Percentiles rank a stretch among this genome's conserved stretches.
phyloP scores from a whole-genome alignment of 148 eudicot genomes.

The Chenopodium quinoa region DNA sequence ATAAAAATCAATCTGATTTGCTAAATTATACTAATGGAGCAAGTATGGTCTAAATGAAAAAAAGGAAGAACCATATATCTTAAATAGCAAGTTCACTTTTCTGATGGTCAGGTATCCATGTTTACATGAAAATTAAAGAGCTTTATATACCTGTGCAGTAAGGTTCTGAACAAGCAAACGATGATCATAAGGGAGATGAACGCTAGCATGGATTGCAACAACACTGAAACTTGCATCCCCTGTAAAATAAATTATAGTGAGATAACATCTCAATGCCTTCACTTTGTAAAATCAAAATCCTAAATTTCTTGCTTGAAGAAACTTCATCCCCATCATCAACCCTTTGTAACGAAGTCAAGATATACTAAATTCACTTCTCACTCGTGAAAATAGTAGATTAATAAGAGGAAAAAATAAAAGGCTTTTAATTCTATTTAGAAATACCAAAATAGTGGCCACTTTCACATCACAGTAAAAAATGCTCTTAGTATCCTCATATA shows the following conservation, averaged over 20 bases:
- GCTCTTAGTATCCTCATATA: not conserved
- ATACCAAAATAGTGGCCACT: not conserved
- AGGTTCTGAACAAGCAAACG: constrained; percentile 77
- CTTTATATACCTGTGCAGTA: constrained; percentile 63
- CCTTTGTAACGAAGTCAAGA: not conserved
- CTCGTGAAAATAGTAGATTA: not conserved
- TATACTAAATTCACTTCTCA: not conserved
- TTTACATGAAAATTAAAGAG: not conserved
- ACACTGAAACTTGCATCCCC: constrained; percentile 68
- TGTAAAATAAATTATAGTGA: constrained; percentile 23
- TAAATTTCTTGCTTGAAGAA: not conserved
- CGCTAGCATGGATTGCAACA: constrained; percentile 74
- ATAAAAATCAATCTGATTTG: not conserved
- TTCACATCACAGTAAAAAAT: not conserved
- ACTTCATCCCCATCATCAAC: not conserved
- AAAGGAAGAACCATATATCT: not conserved
- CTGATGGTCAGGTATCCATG: not conserved
- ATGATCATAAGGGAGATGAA: constrained; percentile 80
- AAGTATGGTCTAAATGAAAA: not conserved
- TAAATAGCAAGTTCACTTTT: not conserved
- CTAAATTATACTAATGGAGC: not conserved
- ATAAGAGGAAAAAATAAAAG: not conserved
- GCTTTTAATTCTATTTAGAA: not conserved
- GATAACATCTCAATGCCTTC: not conserved
- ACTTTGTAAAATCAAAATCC: not conserved